These are phyloP conservation scores for Monascus ruber DNA, from an alignment of 2,329 filamentous ascomycete genomes.

Conservation along the genomic window DNA sequence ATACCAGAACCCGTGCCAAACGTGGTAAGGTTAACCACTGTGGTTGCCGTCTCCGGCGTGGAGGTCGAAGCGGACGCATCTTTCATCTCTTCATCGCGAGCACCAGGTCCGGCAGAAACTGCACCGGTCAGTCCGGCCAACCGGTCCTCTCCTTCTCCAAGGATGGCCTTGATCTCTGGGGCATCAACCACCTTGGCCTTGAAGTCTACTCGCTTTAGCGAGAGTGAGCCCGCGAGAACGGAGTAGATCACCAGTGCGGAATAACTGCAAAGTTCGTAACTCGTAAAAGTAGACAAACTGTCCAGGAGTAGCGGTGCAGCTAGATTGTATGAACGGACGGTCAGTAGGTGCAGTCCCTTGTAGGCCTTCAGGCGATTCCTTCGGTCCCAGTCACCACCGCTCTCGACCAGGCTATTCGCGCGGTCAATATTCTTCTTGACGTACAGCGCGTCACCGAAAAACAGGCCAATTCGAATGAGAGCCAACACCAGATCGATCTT, in stretches of 20 bases:
- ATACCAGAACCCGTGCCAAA: slow-evolving; percentile 55
- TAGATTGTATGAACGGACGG: slow-evolving; percentile 77
- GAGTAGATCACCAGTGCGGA: slow-evolving; percentile 90
- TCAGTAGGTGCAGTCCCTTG: slow-evolving; percentile 86
- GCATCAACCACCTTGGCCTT: slow-evolving; percentile 98
- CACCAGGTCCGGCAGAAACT: slow-evolving; percentile 68
- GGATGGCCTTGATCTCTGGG: slow-evolving; percentile 93
- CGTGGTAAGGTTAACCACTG: slow-evolving; percentile 78
- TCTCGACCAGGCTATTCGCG: slow-evolving; percentile 80
- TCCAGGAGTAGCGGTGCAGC: slow-evolving; percentile 90
- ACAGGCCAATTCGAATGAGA: slow-evolving; percentile 88
- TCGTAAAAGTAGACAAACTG: slow-evolving; percentile 95
- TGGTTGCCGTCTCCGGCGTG: slow-evolving; percentile 45
- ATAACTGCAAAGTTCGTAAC: slow-evolving; percentile 96
- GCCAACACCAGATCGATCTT: slow-evolving; percentile 97
- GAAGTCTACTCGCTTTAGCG: slow-evolving; percentile 94
- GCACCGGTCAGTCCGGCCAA: slow-evolving; percentile 70
- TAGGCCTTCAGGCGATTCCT: slow-evolving; percentile 98
- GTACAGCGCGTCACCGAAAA: slow-evolving; percentile 85
- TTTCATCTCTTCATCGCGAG: slow-evolving; percentile 62
- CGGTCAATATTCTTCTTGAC: slow-evolving; percentile 92
- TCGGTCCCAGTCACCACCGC: slow-evolving; percentile 95
- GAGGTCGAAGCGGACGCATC: slow-evolving; percentile 46
- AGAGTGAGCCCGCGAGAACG: slow-evolving; percentile 85
- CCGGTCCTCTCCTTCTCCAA: slow-evolving; percentile 82